Base-by-base conservation (phyloP, 768 basidiomycete species). In the Boletus vinaceobasis region DNA sequence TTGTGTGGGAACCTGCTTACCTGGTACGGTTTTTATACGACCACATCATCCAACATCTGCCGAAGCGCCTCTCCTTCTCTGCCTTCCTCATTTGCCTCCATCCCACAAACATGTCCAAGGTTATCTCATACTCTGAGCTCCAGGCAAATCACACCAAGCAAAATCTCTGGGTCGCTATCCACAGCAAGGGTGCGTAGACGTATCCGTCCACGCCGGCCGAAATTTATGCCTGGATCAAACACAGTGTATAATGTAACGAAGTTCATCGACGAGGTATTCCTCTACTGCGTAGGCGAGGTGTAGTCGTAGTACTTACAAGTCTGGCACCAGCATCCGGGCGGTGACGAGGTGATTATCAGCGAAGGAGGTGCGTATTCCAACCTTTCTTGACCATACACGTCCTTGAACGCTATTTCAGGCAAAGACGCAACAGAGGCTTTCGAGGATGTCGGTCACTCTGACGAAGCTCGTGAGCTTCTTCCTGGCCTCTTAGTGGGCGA, bases 361-460 rank as follows among this genome's bases (percentile, higher is more conserved):
- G 97, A 99, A 76, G 87, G 85, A 67, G 90, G 91, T 87, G 74
- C 68, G 88, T 79, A 67, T 67, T 72, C 57, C 43, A 59, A 52
- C 19, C 26, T 57, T 39, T 21, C 36, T 55, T 53, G 35, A 35
- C 32, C 32, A 40, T 31, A 23, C 46, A 31, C 17, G 23, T 52
- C 29, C 23, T 15, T 43, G 32, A 50, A 56, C n/a, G 44, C n/a
- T 48, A 37, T 59, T 58, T 19, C 73, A 95, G 93, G 90, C 64
- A 87, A 89, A 71, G 94, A 98, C 71, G 95, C 96, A 23, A 95
- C 96, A 33, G 97, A 98, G 67, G 93, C 97, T 7, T 99, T 99
- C 67, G 96, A 98, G 75, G 97, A 99, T 71, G 96, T 99, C 31
- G 97, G 97, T 31, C 97, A 98, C 81, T 98, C 95, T 1, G 96